These are phyloP conservation scores for Nothophytophthora sp. DNA, from an alignment of 352 stramenopile species.

Conservation along the genomic window DNA sequence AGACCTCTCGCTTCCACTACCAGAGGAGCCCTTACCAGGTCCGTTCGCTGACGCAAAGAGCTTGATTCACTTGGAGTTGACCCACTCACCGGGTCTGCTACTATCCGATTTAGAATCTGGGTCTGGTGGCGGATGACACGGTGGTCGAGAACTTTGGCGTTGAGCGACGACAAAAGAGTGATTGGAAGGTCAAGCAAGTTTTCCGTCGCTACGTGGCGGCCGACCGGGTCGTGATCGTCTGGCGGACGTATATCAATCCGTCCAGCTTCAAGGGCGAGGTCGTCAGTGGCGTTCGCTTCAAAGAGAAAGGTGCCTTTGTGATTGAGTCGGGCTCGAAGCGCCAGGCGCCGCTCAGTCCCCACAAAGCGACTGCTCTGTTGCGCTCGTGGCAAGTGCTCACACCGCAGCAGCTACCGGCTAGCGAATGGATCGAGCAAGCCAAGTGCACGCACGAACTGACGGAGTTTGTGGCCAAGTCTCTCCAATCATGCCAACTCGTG, in stretches of 20 bases:
- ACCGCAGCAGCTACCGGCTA: no score
- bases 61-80: not conserved
- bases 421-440: no score
- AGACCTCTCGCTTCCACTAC: constrained; percentile 40
- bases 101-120: constrained; percentile 4
- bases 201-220: constrained; percentile 59
- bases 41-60: not conserved
- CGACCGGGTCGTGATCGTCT: constrained; percentile 66
- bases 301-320: constrained; percentile 64
- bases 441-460: no score
- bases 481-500: no score
- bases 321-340: no score
- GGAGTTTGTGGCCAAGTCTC: no score
- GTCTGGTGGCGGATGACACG: constrained; percentile 36
- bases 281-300: constrained; percentile 50
- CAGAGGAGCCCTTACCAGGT: constrained; percentile 9
- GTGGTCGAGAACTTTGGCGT: constrained; percentile 66
- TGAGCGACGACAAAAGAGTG: constrained; percentile 44
- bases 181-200: constrained; percentile 66
- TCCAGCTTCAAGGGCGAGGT: constrained; percentile 51
- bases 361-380: no score
- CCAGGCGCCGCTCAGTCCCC: no score
- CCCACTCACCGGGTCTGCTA: no score
- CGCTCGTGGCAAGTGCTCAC: no score
- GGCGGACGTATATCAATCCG: constrained; percentile 59